Evolutionary conservation across 495 filamentous ascomycete species (phyloP).

Genomic region (Neurospora sp.): DNA sequence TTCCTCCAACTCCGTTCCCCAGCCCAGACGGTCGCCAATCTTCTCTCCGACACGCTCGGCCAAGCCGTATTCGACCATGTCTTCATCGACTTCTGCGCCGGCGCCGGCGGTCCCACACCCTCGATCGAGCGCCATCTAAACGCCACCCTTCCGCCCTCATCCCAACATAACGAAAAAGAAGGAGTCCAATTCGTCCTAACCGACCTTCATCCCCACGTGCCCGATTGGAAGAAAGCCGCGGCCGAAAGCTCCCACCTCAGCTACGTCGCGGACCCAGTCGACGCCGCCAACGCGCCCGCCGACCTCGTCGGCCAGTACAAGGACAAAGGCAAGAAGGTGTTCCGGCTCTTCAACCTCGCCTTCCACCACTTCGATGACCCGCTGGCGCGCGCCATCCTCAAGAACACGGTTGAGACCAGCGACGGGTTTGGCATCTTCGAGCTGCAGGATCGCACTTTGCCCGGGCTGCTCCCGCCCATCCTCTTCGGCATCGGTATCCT

Average conservation of each 20-base stretch:
- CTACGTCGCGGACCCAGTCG: slow-evolving; percentile 48
- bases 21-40: slow-evolving; percentile 34
- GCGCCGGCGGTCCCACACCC: slow-evolving; percentile 59
- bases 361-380: slow-evolving; percentile 70
- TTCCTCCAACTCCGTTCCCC: slow-evolving; percentile 37
- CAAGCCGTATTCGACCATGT: slow-evolving; percentile 33
- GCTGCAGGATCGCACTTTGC: slow-evolving; percentile 50
- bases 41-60: slow-evolving; percentile 36
- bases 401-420: slow-evolving; percentile 47
- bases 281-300: slow-evolving; percentile 47
- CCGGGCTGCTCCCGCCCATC: slow-evolving; percentile 43
- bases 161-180: slow-evolving; percentile 2
- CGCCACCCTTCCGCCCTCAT: slow-evolving; percentile 18
- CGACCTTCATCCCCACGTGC: slow-evolving; percentile 57
- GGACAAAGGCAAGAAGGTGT: slow-evolving; percentile 36
- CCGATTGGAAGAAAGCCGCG: slow-evolving; percentile 47
- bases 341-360: slow-evolving; percentile 60
- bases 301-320: slow-evolving; percentile 30
- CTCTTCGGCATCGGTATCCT: slow-evolving; percentile 46
- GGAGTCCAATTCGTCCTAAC: slow-evolving; percentile 54
- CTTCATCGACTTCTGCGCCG: slow-evolving; percentile 67
- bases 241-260: slow-evolving; percentile 39
- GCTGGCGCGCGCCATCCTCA: slow-evolving; percentile 46
- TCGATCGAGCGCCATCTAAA: slow-evolving; percentile 51
- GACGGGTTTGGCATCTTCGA: slow-evolving; percentile 51